These are phyloP conservation scores for Terana coerulea DNA, from an alignment of 768 basidiomycete species.

Conservation along the genomic window DNA sequence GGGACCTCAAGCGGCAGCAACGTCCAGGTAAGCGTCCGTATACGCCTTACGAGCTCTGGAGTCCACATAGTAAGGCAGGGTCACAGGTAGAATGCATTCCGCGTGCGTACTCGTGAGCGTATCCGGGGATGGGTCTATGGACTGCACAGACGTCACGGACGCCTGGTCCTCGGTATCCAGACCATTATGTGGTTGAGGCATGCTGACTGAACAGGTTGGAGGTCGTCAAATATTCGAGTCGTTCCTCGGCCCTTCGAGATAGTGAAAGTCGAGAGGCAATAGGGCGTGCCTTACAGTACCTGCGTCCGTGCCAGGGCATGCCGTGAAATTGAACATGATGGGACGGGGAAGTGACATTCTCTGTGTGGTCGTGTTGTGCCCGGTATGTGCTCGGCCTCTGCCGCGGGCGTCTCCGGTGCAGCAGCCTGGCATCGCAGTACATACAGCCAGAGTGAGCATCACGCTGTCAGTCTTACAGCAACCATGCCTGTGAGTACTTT, in stretches of 20 bases:
- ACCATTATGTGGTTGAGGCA: conserved; percentile 3
- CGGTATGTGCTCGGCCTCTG: too few relatives aligned
- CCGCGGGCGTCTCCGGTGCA: neutral
- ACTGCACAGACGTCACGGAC: conserved; percentile 41
- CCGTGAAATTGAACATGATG: neutral
- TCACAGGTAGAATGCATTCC: neutral
- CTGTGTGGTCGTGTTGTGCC: neutral
- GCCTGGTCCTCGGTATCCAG: conserved; percentile 35
- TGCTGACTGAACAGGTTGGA: neutral
- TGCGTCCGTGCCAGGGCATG: neutral
- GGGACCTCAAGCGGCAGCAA: conserved; percentile 84
- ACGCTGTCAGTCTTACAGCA: neutral
- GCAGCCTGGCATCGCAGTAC: neutral
- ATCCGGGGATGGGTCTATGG: conserved; percentile 59
- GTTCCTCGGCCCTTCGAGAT: neutral
- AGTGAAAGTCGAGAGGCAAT: neutral
- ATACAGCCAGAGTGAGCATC: neutral
- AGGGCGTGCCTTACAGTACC: neutral
- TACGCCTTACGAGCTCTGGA: conserved; percentile 75
- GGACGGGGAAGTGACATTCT: neutral
- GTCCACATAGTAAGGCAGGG: neutral
- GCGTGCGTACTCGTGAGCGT: conserved; percentile 65
- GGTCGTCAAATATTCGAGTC: neutral
- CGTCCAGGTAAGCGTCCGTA: conserved; percentile 69
- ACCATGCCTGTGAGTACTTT: conserved; percentile 23